phyloP scores from a whole-genome alignment of 257 asterid genomes.

The Echites panduratus region DNA sequence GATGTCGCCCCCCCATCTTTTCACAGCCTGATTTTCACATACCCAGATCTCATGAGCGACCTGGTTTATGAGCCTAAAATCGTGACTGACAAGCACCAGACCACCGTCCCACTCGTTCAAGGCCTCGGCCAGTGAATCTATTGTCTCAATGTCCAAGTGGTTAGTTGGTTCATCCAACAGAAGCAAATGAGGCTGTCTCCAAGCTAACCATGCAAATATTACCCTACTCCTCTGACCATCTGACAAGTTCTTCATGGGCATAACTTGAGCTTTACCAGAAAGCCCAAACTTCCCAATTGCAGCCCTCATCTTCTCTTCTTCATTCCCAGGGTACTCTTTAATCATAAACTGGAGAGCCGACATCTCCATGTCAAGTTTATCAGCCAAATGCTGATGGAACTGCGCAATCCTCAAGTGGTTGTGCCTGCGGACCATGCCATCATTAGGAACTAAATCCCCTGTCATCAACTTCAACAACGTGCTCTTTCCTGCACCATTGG shows the following conservation, averaged over 20 bases:
- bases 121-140: slow-evolving; percentile 93
- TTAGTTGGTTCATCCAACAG: slow-evolving; percentile 94
- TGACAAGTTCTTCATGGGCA: slow-evolving; percentile 89
- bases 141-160: slow-evolving; percentile 95
- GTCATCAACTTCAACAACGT: slow-evolving; percentile 95
- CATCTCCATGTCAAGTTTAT: slow-evolving; percentile 78
- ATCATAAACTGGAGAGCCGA: slow-evolving; percentile 75
- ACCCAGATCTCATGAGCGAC: slow-evolving; percentile 98
- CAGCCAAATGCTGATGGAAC: slow-evolving; percentile 89
- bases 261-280: slow-evolving; percentile 87
- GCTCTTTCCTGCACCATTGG: slow-evolving; percentile 98
- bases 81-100: slow-evolving; percentile 93
- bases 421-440: slow-evolving; percentile 97
- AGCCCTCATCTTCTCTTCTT: slow-evolving; percentile 92
- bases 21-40: slow-evolving; percentile 79
- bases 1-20: slow-evolving; percentile 86
- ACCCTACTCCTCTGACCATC: slow-evolving; percentile 92
- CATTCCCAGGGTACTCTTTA: slow-evolving; percentile 81
- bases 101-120: slow-evolving; percentile 98
- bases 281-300: slow-evolving; percentile 87
- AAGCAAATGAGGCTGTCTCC: slow-evolving; percentile 80
- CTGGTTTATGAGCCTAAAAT: slow-evolving; percentile 95
- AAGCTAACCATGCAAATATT: slow-evolving; percentile 95
- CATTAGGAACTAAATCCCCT: slow-evolving; percentile 75
- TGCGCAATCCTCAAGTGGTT: slow-evolving; percentile 88